These are phyloP conservation scores for Spergularia bocconei DNA, from an alignment of 148 eudicot species.

Conservation along the genomic window DNA sequence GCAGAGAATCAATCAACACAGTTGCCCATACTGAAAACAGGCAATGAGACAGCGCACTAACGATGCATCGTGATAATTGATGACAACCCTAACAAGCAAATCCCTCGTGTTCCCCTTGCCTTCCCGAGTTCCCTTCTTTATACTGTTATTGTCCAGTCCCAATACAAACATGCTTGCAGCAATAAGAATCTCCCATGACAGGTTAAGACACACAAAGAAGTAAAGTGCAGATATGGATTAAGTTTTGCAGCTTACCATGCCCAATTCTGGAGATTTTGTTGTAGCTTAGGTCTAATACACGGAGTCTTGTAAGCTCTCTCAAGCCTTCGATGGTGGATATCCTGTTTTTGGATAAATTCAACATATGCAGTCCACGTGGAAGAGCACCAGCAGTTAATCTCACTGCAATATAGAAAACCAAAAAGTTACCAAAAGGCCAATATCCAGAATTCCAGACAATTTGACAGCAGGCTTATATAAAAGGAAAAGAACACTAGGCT, in stretches of 20 bases:
- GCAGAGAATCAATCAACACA: too few species aligned
- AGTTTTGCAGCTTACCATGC: conserved; percentile 59
- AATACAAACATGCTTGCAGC: not conserved
- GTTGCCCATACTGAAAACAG: too few species aligned
- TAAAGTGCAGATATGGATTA: not conserved
- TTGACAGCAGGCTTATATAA: not conserved
- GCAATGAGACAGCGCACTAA: not conserved
- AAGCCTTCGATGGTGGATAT: conserved; percentile 87
- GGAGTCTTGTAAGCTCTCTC: conserved; percentile 89
- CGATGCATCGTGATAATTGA: not conserved
- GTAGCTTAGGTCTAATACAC: conserved; percentile 88
- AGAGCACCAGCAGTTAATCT: conserved; percentile 89
- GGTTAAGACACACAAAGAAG: not conserved
- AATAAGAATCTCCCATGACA: not conserved
- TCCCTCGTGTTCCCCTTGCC: not conserved
- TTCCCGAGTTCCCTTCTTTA: not conserved
- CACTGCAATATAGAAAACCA: conserved; percentile 37
- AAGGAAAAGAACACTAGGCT: not conserved
- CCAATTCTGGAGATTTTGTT: conserved; percentile 86
- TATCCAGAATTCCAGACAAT: not conserved
- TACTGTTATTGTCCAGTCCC: not conserved
- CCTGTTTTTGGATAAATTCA: conserved; percentile 83
- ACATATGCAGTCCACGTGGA: conserved; percentile 84
- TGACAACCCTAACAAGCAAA: not conserved
- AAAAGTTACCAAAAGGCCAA: not conserved